Evolutionary conservation across 208 protist species (phyloP), one percentile per base, ranked within the genome.

Genomic region (Trypanosoma avium): DNA sequence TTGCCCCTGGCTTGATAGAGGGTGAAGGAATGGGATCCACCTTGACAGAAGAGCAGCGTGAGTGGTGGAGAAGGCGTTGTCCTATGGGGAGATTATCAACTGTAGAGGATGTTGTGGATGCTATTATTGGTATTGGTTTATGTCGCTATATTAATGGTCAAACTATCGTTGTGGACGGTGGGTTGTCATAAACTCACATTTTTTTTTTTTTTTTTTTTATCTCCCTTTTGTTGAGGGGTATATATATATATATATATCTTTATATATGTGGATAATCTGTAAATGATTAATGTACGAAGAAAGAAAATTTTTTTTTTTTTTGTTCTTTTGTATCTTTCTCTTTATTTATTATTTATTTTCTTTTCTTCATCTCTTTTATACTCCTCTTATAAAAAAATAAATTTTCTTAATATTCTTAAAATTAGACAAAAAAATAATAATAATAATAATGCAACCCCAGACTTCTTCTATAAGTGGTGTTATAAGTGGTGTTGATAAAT

Each of bases 1-100:
- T 98, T 30, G 82, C 86, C 0, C 94, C 94, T 2, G 93, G 92
- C 5, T 73, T 96, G 22, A 82, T 98, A 19, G 87, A 92, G 27
- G 93, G 89, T 8, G 75, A 86, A 13, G 86, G 84, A 19, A 97
- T 98, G 91, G 73, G 67, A 7, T 59, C 56, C 13, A 61, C 70
- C 4, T 64, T 97, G 53, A 81, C 62, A 6, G 79, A 68, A 19
- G 68, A 32, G 26, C 85, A 93, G 66, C 73, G 69, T 21, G 75
- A 85, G 47, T 55, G 21, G 3, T 93, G 89, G 80, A 60, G 62
- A 26, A 43, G 70, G 30, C 47, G 49, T 27, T 96, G 77, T 42
- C 77, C 88, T 12, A 74, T 97, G 30, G 61, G 76, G 2, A 81
- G 92, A 21, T 63, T 95, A 10, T 90, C 82, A 5, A 92, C 77